Evolutionary conservation across 2,329 filamentous ascomycete species (phyloP).

Genomic region (Xylariaceae sp.): DNA sequence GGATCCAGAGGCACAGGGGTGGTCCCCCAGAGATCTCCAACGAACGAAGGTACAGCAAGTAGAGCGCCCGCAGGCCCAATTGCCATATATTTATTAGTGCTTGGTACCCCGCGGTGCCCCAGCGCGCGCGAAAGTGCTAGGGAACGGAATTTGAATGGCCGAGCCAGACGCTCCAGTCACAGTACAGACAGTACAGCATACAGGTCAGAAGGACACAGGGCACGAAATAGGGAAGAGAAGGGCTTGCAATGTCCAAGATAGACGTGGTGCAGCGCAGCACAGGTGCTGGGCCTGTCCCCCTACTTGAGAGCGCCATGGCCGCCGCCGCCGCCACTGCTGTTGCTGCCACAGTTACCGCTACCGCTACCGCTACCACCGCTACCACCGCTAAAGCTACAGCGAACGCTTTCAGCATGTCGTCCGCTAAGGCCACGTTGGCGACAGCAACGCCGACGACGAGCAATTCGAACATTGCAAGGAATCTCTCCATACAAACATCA

Average conservation of each 20-base stretch:
- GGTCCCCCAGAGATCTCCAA: too few relatives aligned
- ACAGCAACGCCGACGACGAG: constrained; percentile 8
- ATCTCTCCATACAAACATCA: constrained; percentile 7
- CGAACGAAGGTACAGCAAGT: background rate
- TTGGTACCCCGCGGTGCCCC: constrained; percentile 29
- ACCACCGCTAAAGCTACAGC: constrained; percentile 3
- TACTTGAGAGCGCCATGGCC: constrained; percentile 26
- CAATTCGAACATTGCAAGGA: constrained; percentile 7
- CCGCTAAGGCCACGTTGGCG: constrained; percentile 4
- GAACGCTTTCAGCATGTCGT: constrained; percentile 13
- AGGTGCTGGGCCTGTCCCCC: constrained; percentile 28
- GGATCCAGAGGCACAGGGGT: background rate
- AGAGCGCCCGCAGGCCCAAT: too few relatives aligned
- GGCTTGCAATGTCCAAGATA: constrained; percentile 30
- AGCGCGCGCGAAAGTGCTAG: constrained; percentile 16
- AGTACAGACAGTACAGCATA: too few relatives aligned
- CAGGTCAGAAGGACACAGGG: constrained; percentile 30
- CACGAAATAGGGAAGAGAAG: constrained; percentile 20
- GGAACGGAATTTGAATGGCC: constrained; percentile 34
- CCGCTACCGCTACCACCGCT: constrained; percentile 11
- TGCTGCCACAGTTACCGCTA: constrained; percentile 12
- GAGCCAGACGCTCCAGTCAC: constrained; percentile 21
- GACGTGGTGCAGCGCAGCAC: constrained; percentile 32
- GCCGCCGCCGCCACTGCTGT: constrained; percentile 19
- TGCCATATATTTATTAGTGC: constrained; percentile 25